Evolutionary conservation across 2,329 filamentous ascomycete species (phyloP).

Genomic region (Trichoderma koningiopsis): DNA sequence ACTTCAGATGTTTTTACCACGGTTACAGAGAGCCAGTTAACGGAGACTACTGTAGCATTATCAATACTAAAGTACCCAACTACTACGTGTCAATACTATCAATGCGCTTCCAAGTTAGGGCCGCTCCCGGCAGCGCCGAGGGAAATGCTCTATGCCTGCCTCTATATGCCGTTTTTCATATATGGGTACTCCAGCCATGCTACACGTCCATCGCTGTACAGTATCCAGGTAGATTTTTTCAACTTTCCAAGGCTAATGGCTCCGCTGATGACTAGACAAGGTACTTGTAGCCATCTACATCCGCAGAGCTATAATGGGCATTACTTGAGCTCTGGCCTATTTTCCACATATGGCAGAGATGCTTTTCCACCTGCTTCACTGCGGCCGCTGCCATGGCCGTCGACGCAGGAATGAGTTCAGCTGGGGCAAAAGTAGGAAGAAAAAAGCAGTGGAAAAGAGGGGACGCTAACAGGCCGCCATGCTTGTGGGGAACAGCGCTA

Average conservation of each 20-base stretch:
- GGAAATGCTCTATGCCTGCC: no score
- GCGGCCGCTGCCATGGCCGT: neutral
- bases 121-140: neutral
- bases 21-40: neutral
- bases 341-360: neutral
- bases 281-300: neutral
- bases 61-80: neutral
- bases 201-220: neutral
- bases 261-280: neutral
- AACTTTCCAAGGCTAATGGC: neutral
- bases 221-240: neutral
- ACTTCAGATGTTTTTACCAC: neutral
- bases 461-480: conserved; percentile 16
- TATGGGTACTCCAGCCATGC: neutral
- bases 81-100: neutral
- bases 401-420: conserved; percentile 18
- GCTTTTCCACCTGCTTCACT: neutral
- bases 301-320: neutral
- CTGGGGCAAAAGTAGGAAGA: neutral
- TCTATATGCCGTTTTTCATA: neutral
- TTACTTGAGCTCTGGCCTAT: neutral
- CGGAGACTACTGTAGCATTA: neutral
- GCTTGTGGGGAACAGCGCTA: conserved; percentile 9
- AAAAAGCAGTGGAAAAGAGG: conserved; percentile 2
- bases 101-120: neutral